Conservation (phyloP, 148 eudicot genomes). For the Vaccinium darrowii region DNA sequence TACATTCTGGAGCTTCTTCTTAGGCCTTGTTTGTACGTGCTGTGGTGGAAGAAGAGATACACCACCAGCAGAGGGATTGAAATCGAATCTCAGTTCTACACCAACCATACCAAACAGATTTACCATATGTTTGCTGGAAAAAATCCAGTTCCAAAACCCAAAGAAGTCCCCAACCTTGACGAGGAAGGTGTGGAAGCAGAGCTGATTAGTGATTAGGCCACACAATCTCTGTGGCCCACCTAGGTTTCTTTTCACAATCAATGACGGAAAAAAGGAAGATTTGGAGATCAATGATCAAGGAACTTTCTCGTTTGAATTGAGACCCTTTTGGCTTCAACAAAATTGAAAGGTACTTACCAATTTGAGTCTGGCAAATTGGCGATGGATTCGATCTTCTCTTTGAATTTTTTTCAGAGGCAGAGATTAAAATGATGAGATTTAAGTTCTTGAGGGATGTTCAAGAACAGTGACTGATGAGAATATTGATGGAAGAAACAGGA, state of each 20-base stretch:
- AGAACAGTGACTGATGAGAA: conserved; percentile 62
- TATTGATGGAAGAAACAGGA: conserved; percentile 64
- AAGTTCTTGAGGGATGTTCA: conserved; percentile 94
- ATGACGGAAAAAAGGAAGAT: conserved; percentile 62
- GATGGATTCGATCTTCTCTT: conserved; percentile 76
- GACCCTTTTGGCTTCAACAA: conserved; percentile 54
- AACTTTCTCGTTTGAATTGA: conserved; percentile 48
- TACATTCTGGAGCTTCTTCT: too few species aligned
- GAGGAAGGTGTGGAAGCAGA: too few species aligned
- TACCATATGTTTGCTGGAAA: too few species aligned
- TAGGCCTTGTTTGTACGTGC: too few species aligned
- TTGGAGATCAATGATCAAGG: conserved; percentile 62
- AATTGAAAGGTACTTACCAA: conserved; percentile 19
- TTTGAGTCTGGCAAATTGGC: conserved; percentile 16
- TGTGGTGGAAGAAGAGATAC: too few species aligned
- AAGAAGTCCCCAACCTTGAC: too few species aligned
- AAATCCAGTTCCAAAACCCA: too few species aligned
- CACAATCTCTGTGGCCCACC: conserved; percentile 83
- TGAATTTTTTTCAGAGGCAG: conserved; percentile 63
- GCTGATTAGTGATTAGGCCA: conserved; percentile 63
- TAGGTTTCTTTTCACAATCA: conserved; percentile 77
- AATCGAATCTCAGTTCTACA: too few species aligned
- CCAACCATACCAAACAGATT: too few species aligned
- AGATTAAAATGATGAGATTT: conserved; percentile 34
- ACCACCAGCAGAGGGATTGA: too few species aligned